Percentiles rank a stretch among this genome's conserved stretches.
Evolutionary conservation across 305 asterid species (phyloP).

Genomic region (Fraxinus nigra): DNA sequence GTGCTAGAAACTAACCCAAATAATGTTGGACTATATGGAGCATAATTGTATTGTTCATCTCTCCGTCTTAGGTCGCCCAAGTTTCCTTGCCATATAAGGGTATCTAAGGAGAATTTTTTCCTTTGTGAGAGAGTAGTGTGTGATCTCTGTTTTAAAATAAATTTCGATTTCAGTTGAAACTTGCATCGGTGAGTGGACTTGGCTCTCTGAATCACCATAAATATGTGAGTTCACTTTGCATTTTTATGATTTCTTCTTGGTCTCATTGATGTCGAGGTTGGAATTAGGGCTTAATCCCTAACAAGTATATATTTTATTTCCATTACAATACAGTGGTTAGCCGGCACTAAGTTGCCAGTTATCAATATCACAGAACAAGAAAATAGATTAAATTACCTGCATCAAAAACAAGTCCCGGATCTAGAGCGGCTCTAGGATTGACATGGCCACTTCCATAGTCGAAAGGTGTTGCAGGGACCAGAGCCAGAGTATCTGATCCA

Average conservation of each 20-base stretch:
- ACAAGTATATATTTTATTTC: neutral
- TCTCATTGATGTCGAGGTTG: neutral
- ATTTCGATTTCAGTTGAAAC: neutral
- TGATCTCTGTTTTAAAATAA: neutral
- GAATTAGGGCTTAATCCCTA: neutral
- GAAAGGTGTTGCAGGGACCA: slow-evolving; percentile 92
- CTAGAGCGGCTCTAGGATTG: slow-evolving; percentile 91
- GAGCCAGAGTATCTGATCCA: slow-evolving; percentile 63
- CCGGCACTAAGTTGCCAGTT: neutral
- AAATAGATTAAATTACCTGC: slow-evolving; percentile 52
- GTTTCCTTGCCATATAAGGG: neutral
- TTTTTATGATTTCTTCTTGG: neutral
- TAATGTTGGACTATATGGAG: neutral
- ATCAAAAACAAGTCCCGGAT: slow-evolving; percentile 93
- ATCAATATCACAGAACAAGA: neutral
- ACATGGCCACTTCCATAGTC: slow-evolving; percentile 99
- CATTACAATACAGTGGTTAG: neutral
- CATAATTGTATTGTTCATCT: neutral
- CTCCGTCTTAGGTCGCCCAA: neutral
- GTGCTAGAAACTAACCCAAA: neutral
- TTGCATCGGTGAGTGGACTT: neutral
- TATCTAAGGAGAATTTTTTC: neutral
- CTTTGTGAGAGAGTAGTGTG: neutral
- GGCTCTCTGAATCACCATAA: neutral
- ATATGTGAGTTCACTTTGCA: neutral